Conservation (phyloP, 169 alveolate genomes). For the Plasmodium ovale region DNA sequence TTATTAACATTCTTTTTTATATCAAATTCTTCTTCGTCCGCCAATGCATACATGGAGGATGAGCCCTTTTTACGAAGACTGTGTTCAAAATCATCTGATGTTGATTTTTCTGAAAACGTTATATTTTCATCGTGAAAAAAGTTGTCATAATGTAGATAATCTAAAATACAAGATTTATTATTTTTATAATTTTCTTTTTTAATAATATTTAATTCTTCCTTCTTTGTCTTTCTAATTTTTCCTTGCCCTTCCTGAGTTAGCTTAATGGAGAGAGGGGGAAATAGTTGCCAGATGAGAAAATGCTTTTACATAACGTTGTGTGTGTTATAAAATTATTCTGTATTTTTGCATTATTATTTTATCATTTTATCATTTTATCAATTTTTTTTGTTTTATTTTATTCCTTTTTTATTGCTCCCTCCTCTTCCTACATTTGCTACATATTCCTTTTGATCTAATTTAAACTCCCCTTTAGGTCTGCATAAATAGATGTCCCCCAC, state of each 20-base stretch:
- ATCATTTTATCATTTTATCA: too few relatives aligned
- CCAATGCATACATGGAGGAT: background rate
- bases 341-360: too few relatives aligned
- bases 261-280: background rate
- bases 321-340: too few relatives aligned
- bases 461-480: too few relatives aligned
- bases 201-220: slow-evolving; percentile 1
- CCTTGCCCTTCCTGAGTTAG: background rate
- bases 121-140: slow-evolving; percentile 22
- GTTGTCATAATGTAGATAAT: slow-evolving; percentile 60
- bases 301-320: too few relatives aligned
- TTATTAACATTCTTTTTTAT: slow-evolving; percentile 21
- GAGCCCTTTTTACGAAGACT: background rate
- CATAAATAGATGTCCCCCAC: background rate
- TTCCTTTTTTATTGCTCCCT: background rate
- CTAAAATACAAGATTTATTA: slow-evolving; percentile 10
- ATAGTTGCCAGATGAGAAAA: too few relatives aligned
- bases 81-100: slow-evolving; percentile 20
- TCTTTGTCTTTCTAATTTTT: slow-evolving; percentile 16
- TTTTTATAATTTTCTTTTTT: slow-evolving; percentile 17
- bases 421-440: background rate
- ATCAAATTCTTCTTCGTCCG: slow-evolving; percentile 23
- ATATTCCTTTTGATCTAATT: too few relatives aligned
- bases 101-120: slow-evolving; percentile 8
- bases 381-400: too few relatives aligned